These are phyloP conservation scores for Typha latifolia DNA, from an alignment of 176 grass and related monocot species.

Conservation along the genomic window DNA sequence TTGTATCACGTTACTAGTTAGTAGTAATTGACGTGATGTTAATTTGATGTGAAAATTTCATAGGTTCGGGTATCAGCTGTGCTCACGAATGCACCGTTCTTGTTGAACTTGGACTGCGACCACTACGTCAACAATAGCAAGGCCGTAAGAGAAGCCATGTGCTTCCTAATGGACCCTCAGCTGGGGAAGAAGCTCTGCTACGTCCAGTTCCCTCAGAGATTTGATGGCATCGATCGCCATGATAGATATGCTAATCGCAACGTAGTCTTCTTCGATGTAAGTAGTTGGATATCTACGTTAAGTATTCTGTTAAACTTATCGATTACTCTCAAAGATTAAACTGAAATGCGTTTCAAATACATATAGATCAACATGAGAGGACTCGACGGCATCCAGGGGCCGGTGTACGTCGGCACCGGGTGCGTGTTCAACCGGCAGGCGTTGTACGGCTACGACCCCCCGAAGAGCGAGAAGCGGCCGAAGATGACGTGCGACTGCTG, in stretches of 20 bases:
- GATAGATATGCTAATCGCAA: slow-evolving; percentile 87
- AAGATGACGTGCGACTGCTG: slow-evolving; percentile 99
- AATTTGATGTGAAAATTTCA: too few species aligned
- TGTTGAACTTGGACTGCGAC: slow-evolving; percentile 93
- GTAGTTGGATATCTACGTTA: background rate
- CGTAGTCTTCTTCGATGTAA: slow-evolving; percentile 89
- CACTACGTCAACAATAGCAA: slow-evolving; percentile 99
- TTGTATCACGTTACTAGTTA: too few species aligned
- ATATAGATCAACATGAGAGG: slow-evolving; percentile 98
- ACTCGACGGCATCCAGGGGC: slow-evolving; percentile 83
- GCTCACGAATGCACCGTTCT: slow-evolving; percentile 86
- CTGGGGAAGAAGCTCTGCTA: slow-evolving; percentile 93
- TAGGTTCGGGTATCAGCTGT: slow-evolving; percentile 70
- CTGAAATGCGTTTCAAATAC: background rate
- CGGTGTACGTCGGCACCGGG: slow-evolving; percentile 83
- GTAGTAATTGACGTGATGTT: too few species aligned
- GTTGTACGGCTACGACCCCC: slow-evolving; percentile 87
- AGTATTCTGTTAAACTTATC: background rate
- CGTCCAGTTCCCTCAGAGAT: slow-evolving; percentile 88
- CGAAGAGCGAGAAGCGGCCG: slow-evolving; percentile 55
- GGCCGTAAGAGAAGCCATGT: slow-evolving; percentile 92
- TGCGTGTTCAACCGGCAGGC: slow-evolving; percentile 84
- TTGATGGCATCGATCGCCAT: slow-evolving; percentile 84
- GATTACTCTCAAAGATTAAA: background rate
- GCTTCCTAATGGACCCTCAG: slow-evolving; percentile 97